These are phyloP conservation scores for Didymellaceae sp. DNA, from an alignment of 2,329 filamentous ascomycete species.

Conservation along the genomic window DNA sequence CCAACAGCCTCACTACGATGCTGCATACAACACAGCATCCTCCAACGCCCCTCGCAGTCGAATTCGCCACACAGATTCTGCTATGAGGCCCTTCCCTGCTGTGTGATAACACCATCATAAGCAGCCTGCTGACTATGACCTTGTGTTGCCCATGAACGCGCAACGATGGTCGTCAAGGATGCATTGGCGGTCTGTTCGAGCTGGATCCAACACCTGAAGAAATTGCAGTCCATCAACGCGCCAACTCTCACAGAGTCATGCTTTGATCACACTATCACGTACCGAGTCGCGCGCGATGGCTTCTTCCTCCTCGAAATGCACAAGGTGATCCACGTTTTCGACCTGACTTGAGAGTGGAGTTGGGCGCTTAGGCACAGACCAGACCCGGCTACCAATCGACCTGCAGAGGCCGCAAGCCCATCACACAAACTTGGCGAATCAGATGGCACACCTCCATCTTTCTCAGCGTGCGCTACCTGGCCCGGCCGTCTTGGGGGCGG, in stretches of 20 bases:
- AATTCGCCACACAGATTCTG: background rate
- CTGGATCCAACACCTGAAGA: background rate
- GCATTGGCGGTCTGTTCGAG: background rate
- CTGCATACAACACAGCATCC: background rate
- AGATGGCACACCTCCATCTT: constrained; percentile 15
- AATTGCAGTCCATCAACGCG: constrained; percentile 3
- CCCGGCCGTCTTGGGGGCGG: constrained; percentile 30
- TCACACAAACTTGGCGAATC: constrained; percentile 36
- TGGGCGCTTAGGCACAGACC: constrained; percentile 40
- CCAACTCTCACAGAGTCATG: constrained; percentile 25
- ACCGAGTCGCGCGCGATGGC: constrained; percentile 25
- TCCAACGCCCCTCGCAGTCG: background rate
- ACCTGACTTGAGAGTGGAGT: constrained; percentile 22
- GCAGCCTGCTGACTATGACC: constrained; percentile 9
- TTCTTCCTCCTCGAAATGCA: constrained; percentile 11
- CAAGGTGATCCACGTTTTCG: constrained; percentile 17
- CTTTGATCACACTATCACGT: constrained; percentile 37
- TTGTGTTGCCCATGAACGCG: constrained; percentile 8
- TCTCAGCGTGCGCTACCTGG: constrained; percentile 26
- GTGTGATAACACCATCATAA: background rate
- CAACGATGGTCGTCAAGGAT: background rate
- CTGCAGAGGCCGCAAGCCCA: constrained; percentile 29
- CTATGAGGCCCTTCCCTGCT: background rate
- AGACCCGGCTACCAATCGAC: constrained; percentile 25
- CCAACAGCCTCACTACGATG: constrained; percentile 1